Evolutionary conservation across 1,139 yeast species (phyloP).

Genomic region (Suhomyces terraborum): DNA sequence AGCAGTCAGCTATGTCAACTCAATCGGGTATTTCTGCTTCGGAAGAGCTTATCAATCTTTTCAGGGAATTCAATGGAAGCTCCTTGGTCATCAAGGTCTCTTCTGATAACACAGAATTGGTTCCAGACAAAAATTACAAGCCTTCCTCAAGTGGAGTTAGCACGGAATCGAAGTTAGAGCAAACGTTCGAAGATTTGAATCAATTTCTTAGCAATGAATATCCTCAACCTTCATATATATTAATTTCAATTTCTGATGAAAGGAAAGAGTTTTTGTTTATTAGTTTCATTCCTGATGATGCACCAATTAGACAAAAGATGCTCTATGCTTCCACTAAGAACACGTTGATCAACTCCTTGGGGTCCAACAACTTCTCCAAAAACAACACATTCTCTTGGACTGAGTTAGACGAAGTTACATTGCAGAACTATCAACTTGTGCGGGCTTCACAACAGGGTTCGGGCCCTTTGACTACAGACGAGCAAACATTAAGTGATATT

Average conservation of each 20-base stretch:
- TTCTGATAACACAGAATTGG: conserved; percentile 48
- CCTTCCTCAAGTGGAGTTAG: neutral
- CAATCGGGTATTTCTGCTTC: conserved; percentile 70
- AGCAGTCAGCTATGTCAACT: conserved; percentile 59
- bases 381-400: conserved; percentile 56
- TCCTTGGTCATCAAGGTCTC: conserved; percentile 45
- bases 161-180: conserved; percentile 28
- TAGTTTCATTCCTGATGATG: conserved; percentile 83
- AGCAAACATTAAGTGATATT: conserved; percentile 50
- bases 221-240: conserved; percentile 61
- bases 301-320: conserved; percentile 86
- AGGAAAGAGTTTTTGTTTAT: conserved; percentile 54
- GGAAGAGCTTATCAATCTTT: conserved; percentile 38
- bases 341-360: conserved; percentile 71
- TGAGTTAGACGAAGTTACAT: conserved; percentile 58
- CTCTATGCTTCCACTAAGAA: conserved; percentile 88
- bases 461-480: conserved; percentile 63
- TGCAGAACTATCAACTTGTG: conserved; percentile 44
- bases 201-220: conserved; percentile 36
- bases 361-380: conserved; percentile 61
- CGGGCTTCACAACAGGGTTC: conserved; percentile 35
- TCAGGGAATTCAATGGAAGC: conserved; percentile 25
- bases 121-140: conserved; percentile 28
- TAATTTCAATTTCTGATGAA: conserved; percentile 44
- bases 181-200: conserved; percentile 41